Evolutionary conservation across 2,329 filamentous ascomycete species (phyloP), one percentile per base, ranked within the genome.

Genomic region (Dactylellina cionopaga): DNA sequence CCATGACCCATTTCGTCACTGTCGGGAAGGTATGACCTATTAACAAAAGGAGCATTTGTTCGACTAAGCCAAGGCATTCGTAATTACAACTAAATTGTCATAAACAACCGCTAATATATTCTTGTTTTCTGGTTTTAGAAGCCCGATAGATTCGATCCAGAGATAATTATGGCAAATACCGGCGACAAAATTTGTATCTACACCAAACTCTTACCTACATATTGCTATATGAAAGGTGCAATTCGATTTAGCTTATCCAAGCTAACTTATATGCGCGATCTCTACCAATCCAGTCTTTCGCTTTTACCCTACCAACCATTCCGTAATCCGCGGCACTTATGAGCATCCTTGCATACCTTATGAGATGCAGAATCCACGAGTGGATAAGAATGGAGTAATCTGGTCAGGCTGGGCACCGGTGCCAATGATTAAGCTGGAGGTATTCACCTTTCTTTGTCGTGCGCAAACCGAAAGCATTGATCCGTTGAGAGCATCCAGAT

Each of bases 221-320:
- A 25, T 41, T 5, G n/a, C n/a, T n/a, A n/a, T n/a, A 46, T 15
- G 37, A 22, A 41, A 5, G 24, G 2, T 1, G 5, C n/a, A 19
- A 11, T 25, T 33, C 17, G 7, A 41, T n/a, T 13, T 15, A 13
- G 5, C 39, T 49, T 56, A 10, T 44, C n/a, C 13, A 43, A 37
- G 19, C 19, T 5, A n/a, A 22, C 19, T 47, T 22, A 22, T 65
- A 47, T 76, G 71, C 25, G 31, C n/a, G 10, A 10, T n/a, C 27
- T 11, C n/a, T 75, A 41, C 69, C 51, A 54, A 17, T 19, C 9
- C 56, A 82, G 83, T 85, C 72, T 90, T 87, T 78, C 81, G 84
- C 43, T 89, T 90, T 77, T 89, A 86, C 75, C 87, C 88, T 0
- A 82, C 82, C 19, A 87, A 85, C 55, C 88, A 90, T 77, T 88